Conservation (phyloP, 2,329 filamentous ascomycete species). For the Chaetothyriales sp. region DNA sequence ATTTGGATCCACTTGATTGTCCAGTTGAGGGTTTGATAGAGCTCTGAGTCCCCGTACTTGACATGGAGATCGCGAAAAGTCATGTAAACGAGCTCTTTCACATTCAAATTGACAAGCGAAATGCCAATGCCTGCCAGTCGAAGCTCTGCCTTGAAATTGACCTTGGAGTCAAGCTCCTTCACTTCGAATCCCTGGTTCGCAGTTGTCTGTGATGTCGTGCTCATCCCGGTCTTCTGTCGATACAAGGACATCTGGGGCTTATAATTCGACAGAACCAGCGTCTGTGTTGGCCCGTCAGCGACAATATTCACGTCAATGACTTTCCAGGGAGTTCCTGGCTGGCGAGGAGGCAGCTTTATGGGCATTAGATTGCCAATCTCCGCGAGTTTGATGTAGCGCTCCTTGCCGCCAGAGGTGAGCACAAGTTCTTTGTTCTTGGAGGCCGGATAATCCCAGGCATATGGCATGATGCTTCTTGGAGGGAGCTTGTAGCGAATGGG, state of each 20-base stretch:
- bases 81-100: slow-evolving; percentile 83
- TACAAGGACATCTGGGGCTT: slow-evolving; percentile 87
- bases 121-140: slow-evolving; percentile 81
- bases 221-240: slow-evolving; percentile 42
- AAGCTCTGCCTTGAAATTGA: slow-evolving; percentile 78
- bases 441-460: slow-evolving; percentile 97
- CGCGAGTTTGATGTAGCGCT: slow-evolving; percentile 82
- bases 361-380: slow-evolving; percentile 94
- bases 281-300: slow-evolving; percentile 89
- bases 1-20: slow-evolving; percentile 98
- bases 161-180: slow-evolving; percentile 74
- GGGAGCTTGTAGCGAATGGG: slow-evolving; percentile 86
- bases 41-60: slow-evolving; percentile 78
- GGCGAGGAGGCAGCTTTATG: slow-evolving; percentile 64
- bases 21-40: slow-evolving; percentile 82
- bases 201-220: slow-evolving; percentile 41
- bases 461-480: slow-evolving; percentile 94
- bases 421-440: slow-evolving; percentile 93
- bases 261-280: slow-evolving; percentile 85
- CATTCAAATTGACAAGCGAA: slow-evolving; percentile 80
- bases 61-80: slow-evolving; percentile 84
- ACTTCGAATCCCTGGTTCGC: slow-evolving; percentile 69
- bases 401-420: slow-evolving; percentile 60
- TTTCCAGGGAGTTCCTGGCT: slow-evolving; percentile 52
- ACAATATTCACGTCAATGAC: slow-evolving; percentile 95